Evolutionary conservation across 495 filamentous ascomycete species (phyloP).

Genomic region (Tuber umbilicatum): DNA sequence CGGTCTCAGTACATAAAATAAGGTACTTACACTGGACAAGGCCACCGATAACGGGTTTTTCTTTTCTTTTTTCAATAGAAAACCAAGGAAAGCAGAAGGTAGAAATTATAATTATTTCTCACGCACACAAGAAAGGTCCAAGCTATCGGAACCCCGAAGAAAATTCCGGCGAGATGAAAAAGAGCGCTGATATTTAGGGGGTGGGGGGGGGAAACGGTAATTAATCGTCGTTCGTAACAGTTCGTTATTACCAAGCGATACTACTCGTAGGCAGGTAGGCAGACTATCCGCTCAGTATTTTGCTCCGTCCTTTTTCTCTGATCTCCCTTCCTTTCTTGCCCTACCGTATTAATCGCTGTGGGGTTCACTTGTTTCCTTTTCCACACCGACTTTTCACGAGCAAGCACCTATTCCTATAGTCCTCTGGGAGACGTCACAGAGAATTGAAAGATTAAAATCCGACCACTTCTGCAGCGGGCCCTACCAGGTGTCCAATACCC

Average conservation of each 20-base stretch:
- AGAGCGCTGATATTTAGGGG: slow-evolving; percentile 21
- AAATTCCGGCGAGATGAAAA: slow-evolving; percentile 10
- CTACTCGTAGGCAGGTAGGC: slow-evolving; percentile 8
- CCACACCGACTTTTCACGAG: slow-evolving; percentile 24
- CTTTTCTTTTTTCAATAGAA: slow-evolving; percentile 5
- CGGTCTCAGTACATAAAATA: slow-evolving; percentile 27
- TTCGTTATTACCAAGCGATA: slow-evolving; percentile 32
- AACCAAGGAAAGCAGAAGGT: slow-evolving; percentile 10
- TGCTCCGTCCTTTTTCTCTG: slow-evolving; percentile 10
- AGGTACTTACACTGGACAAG: slow-evolving; percentile 37
- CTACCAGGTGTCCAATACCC: slow-evolving; percentile 26
- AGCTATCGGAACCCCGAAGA: slow-evolving; percentile 20
- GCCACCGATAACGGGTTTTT: slow-evolving; percentile 13
- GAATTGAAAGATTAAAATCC: slow-evolving; percentile 29
- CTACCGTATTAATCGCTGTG: not conserved
- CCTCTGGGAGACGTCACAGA: slow-evolving; percentile 35
- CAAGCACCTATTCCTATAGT: slow-evolving; percentile 19
- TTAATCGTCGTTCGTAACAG: slow-evolving; percentile 30
- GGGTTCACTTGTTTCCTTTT: slow-evolving; percentile 1
- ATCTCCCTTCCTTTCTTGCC: not conserved
- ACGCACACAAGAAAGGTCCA: slow-evolving; percentile 18
- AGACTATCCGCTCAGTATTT: slow-evolving; percentile 12
- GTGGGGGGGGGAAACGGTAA: slow-evolving; percentile 11
- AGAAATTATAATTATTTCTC: slow-evolving; percentile 23
- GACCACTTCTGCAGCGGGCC: slow-evolving; percentile 27